Percentiles rank a stretch among this genome's conserved stretches.
Evolutionary conservation across 371 early-diverging fungal species (phyloP).

Genomic region (Mucor plumbeus): DNA sequence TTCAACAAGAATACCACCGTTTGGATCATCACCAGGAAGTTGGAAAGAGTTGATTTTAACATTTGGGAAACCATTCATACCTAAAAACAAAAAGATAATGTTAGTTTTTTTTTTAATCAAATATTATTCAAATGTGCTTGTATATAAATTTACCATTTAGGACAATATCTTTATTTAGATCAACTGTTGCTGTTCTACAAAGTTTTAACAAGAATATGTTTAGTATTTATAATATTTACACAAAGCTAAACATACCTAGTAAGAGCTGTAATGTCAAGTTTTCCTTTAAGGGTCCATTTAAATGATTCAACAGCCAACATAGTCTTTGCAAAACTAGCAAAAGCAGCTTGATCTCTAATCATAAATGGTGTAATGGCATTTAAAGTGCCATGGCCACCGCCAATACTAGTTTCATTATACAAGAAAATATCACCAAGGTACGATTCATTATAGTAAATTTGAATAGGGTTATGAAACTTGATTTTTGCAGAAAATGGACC

Average conservation of each 20-base stretch:
- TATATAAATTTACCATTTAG: slow-evolving; percentile 35
- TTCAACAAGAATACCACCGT: slow-evolving; percentile 60
- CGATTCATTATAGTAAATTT: slow-evolving; percentile 46
- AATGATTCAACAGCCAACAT: slow-evolving; percentile 60
- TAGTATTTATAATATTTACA: slow-evolving; percentile 22
- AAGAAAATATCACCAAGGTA: slow-evolving; percentile 60
- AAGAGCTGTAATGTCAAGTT: slow-evolving; percentile 62
- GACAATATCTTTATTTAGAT: slow-evolving; percentile 46
- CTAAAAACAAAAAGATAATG: slow-evolving; percentile 28
- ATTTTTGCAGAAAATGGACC: slow-evolving; percentile 63
- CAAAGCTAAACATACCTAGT: slow-evolving; percentile 45
- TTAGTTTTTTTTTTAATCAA: not conserved
- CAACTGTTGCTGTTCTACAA: slow-evolving; percentile 48
- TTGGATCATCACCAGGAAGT: slow-evolving; percentile 59
- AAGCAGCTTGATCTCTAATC: slow-evolving; percentile 50
- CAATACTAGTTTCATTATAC: slow-evolving; percentile 49
- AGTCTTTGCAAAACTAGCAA: slow-evolving; percentile 58
- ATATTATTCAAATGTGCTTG: not conserved
- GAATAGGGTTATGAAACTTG: slow-evolving; percentile 50
- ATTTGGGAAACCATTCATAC: slow-evolving; percentile 60
- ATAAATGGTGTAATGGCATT: slow-evolving; percentile 49
- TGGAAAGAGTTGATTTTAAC: slow-evolving; percentile 60
- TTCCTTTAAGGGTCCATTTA: slow-evolving; percentile 62
- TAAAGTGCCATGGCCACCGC: slow-evolving; percentile 55
- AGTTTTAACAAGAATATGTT: slow-evolving; percentile 33